phyloP scores from a whole-genome alignment of 2,329 filamentous ascomycete genomes.

The Aplosporella prunicola region DNA sequence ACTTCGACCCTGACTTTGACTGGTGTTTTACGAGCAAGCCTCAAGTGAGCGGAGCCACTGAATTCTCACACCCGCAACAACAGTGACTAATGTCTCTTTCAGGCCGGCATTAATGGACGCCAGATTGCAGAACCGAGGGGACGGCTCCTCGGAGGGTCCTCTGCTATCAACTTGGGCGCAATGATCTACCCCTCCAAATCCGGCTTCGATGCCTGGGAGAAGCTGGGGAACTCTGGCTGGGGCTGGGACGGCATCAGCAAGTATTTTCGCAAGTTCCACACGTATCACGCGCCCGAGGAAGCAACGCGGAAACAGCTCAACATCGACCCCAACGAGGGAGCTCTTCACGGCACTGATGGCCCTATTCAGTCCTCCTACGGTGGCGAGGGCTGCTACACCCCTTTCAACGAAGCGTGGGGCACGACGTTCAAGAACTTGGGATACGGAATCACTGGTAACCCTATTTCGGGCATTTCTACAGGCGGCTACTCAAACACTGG shows the following conservation, averaged over 20 bases:
- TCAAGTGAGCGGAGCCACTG: too few species aligned
- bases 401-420: conserved; percentile 13
- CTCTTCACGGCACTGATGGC: conserved; percentile 12
- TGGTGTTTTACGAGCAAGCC: conserved; percentile 22
- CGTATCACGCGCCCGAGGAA: conserved; percentile 12
- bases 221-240: conserved; percentile 51
- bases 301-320: conserved; percentile 8
- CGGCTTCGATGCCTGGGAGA: conserved; percentile 44
- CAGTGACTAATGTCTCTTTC: too few species aligned
- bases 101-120: conserved; percentile 12
- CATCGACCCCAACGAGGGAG: conserved; percentile 1
- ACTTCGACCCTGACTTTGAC: conserved; percentile 23
- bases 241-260: conserved; percentile 37
- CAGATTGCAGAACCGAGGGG: conserved; percentile 21
- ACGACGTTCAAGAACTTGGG: conserved; percentile 13
- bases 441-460: conserved; percentile 11
- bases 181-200: conserved; percentile 17
- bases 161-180: conserved; percentile 21
- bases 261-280: conserved; percentile 21
- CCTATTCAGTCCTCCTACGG: conserved; percentile 14
- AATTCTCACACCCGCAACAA: not conserved
- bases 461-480: conserved; percentile 11
- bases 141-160: conserved; percentile 28
- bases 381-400: conserved; percentile 1
- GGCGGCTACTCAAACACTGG: conserved; percentile 11